Percentiles rank a stretch among this genome's conserved stretches.
Evolutionary conservation across 2,329 filamentous ascomycete species (phyloP).

Genomic region (Sporothrix euskadiensis): DNA sequence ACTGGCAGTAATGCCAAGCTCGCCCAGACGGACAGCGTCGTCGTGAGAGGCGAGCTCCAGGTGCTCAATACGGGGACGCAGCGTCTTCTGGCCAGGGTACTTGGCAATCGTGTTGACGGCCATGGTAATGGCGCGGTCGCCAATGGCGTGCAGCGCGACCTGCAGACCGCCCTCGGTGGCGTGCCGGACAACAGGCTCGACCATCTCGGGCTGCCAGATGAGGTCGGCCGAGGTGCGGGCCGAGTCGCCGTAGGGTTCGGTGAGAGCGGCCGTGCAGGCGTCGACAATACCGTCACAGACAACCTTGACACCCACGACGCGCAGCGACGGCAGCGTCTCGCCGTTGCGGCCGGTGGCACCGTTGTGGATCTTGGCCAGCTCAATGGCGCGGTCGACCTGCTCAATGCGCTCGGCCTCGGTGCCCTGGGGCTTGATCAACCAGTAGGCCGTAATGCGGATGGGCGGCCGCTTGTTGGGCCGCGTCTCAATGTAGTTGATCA

Average conservation of each 20-base stretch:
- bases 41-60: conserved; percentile 58
- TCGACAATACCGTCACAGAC: conserved; percentile 67
- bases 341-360: conserved; percentile 38
- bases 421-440: conserved; percentile 53
- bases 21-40: conserved; percentile 58
- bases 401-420: conserved; percentile 47
- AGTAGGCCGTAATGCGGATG: conserved; percentile 56
- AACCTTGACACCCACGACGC: conserved; percentile 63
- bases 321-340: conserved; percentile 43
- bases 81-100: conserved; percentile 38
- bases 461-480: conserved; percentile 36
- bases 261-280: conserved; percentile 62
- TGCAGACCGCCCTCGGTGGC: conserved; percentile 58
- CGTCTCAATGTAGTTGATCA: conserved; percentile 43
- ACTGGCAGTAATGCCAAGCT: conserved; percentile 60
- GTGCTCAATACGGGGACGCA: conserved; percentile 65
- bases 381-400: conserved; percentile 54
- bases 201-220: conserved; percentile 56
- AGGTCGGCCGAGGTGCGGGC: conserved; percentile 46
- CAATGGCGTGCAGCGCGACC: conserved; percentile 65
- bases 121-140: conserved; percentile 58
- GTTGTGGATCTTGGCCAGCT: conserved; percentile 46
- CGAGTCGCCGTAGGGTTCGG: conserved; percentile 57
- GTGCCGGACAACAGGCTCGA: conserved; percentile 55
- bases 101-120: conserved; percentile 57